Evolutionary conservation across 768 basidiomycete genomes (phyloP), one percentile per base, ranked within the genome.

Genomic region (Naganishia friedmannii): DNA sequence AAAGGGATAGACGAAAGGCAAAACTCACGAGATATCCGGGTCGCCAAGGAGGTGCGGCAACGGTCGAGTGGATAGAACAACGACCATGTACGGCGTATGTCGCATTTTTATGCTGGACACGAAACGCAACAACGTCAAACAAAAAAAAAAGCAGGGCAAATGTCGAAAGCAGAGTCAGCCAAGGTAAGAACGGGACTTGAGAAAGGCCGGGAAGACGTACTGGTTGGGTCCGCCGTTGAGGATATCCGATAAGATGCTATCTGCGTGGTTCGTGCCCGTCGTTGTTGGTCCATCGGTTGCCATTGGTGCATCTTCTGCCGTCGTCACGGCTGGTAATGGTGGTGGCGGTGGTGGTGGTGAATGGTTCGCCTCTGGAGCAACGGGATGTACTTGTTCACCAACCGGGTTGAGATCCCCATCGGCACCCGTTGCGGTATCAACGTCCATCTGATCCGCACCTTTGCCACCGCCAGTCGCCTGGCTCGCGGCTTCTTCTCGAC

Each of bases 31-130:
- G n/a, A 45, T 63, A 29, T 63, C 60, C 6, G 29, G 23, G 17
- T 63, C 29, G 23, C 15, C 3, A 15, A 63, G 26, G 2, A 63
- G 39, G 26, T 63, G 60, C n/a, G 60, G 60, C 28, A 79, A 58
- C 6, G 76, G 75, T 17, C 56, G 54, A 21, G 74, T 74, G 1
- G 74, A 76, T 0, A 79, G 65, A 6, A 75, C 77, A 39, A 79
- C 72, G 53, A 73, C 63, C 26, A 79, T 71, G 68, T 72, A 79
- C 17, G 78, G 78, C 29, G 72, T 73, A 67, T 79, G 78, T 3
- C 67, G 72, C 78, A 79, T 77, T 57, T 76, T 75, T 0, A 75
- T 75, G 69, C 78, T 79, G 45, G 2, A 15, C 26, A 12, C 23
- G n/a, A 21, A 8, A 19, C n/a, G 21, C 23, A 57, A 34, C 37